Evolutionary conservation across 129 eudicot genomes (phyloP), one percentile per base, ranked within the genome.

Genomic region (Ambrosia trifida): DNA sequence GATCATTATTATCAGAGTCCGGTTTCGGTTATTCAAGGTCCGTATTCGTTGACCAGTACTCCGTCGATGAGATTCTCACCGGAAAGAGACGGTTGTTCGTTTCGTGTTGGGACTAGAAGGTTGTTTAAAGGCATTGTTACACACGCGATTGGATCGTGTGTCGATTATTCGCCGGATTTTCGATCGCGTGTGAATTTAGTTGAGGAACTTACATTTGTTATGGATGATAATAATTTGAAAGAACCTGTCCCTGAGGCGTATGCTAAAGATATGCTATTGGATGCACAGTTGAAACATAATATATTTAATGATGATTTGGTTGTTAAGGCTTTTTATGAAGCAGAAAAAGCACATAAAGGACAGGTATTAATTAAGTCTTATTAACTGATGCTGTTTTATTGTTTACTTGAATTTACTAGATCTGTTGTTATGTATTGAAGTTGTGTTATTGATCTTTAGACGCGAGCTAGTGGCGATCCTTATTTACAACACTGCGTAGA

Each of bases 331-430:
- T 95, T 95, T 70, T 51, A 73, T 59, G 95, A 87, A 78, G 97
- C 97, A 11, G 99, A 88, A 84, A 86, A 81, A 72, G 99, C 99
- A 17, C 99, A 95, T 60, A 86, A 93, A 76, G 97, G 99, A 47
- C 96, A 91, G 91, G 97, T 91, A 78, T 31, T 4, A 14, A 28
- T 40, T 40, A 10, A 7, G 43, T 38, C 7, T 20, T 20, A 5
- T 58, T 58, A 31, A 12, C 41, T 30, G 7, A 31, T 59, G 43
- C 33, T 54, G 64, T 12, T 1, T 14, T 31, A 5, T 59, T 59
- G 43, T 28, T 58, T 30, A 1, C 10, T 30, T 13, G n/a, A 59
- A 59, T 59, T 31, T 31, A 12, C n/a, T 43, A 18, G 1, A n/a
- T 30, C 50, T 14, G 20, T 58, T 79, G 11, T 62, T 33, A 35